Percentiles rank a stretch among this genome's conserved stretches.
Evolutionary conservation across 1,139 yeast genomes (phyloP).

Genomic region (Lodderomyces jiufengensis): DNA sequence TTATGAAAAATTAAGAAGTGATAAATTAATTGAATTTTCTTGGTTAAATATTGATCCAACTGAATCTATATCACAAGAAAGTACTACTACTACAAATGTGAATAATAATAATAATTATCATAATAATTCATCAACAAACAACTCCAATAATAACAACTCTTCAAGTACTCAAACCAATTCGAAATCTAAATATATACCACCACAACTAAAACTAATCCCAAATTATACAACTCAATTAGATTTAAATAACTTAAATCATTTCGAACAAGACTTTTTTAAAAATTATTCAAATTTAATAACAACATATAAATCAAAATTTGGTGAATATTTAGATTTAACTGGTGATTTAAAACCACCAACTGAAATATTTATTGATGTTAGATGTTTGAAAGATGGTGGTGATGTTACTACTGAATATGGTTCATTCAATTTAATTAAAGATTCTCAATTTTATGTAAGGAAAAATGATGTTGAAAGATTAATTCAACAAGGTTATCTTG

Average conservation of each 20-base stretch:
- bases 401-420: constrained; percentile 98
- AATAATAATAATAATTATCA: too few relatives aligned
- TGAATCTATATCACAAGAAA: constrained; percentile 9
- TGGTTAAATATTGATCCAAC: constrained; percentile 59
- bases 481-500: constrained; percentile 91
- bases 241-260: constrained; percentile 60
- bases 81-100: not conserved
- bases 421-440: constrained; percentile 89
- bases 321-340: constrained; percentile 74
- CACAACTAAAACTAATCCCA: constrained; percentile 7
- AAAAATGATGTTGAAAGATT: constrained; percentile 91
- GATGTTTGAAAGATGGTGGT: constrained; percentile 92
- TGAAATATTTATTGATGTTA: constrained; percentile 87
- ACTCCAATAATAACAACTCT: constrained; percentile 1
- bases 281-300: constrained; percentile 69
- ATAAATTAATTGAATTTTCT: constrained; percentile 60
- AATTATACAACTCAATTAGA: constrained; percentile 30
- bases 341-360: constrained; percentile 89
- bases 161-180: constrained; percentile 1
- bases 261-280: constrained; percentile 76
- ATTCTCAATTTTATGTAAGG: constrained; percentile 91
- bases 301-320: constrained; percentile 72
- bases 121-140: too few relatives aligned
- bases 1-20: constrained; percentile 70
- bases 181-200: not conserved